A percentile compares a stretch with the other conserved stretches of the same genome.
phyloP scores from a whole-genome alignment of 108 stramenopile species.

The Nannochloropsis gaditana region DNA sequence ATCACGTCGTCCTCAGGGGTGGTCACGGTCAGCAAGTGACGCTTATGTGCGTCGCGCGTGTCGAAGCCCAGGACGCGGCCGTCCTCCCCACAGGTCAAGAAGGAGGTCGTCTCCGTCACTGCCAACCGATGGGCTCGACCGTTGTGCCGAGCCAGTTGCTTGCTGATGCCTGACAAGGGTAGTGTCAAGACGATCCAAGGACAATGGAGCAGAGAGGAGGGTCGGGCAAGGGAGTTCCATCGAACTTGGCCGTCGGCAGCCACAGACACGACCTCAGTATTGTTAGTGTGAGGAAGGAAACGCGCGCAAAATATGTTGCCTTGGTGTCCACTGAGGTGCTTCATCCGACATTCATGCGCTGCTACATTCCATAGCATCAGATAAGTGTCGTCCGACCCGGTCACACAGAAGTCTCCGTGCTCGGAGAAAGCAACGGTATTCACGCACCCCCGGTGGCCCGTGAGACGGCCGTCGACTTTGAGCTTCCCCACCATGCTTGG shows the following conservation, averaged over 20 bases:
- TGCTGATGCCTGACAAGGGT: conserved; percentile 8
- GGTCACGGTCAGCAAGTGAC: neutral
- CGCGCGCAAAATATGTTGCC: conserved; percentile 46
- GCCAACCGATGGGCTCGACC: conserved; percentile 38
- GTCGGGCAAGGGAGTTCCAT: neutral
- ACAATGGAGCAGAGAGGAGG: neutral
- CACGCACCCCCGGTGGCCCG: conserved; percentile 38
- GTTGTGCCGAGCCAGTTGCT: conserved; percentile 26
- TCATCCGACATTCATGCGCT: neutral
- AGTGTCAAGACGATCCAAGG: neutral
- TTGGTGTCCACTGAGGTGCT: neutral
- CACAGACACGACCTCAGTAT: conserved; percentile 34
- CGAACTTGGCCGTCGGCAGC: conserved; percentile 47
- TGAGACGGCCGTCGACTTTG: conserved; percentile 20
- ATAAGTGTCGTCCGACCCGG: conserved; percentile 43
- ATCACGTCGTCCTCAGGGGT: neutral
- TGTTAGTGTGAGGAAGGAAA: conserved; percentile 35
- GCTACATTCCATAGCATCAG: conserved; percentile 29
- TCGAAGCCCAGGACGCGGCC: conserved; percentile 2
- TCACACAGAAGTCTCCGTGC: conserved; percentile 40
- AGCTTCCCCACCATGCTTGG: conserved; percentile 18
- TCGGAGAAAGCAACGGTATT: conserved; percentile 45
- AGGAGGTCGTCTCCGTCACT: conserved; percentile 36
- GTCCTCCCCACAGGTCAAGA: conserved; percentile 48
- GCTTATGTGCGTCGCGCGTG: neutral